Evolutionary conservation across 495 filamentous ascomycete genomes (phyloP), one percentile per base, ranked within the genome.

Genomic region (Oleoguttula mirabilis): DNA sequence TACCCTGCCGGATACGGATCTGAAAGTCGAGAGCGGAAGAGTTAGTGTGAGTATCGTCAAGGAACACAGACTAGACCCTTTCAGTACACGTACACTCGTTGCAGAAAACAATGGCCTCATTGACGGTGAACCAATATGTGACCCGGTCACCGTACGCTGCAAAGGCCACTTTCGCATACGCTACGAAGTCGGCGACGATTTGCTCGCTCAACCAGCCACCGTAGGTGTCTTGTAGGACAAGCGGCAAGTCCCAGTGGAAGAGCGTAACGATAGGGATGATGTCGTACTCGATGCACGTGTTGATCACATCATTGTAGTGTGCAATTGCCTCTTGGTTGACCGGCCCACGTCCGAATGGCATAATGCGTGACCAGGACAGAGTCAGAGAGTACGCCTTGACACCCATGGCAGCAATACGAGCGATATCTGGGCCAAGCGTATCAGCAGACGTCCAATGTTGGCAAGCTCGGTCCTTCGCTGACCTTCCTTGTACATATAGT

Each of bases 111-210:
- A 41, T 48, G 35, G 22, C 43, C 57, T 66, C 67, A 37, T 65
- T 69, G 3, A 69, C 50, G 10, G 66, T 67, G 51, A 57, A 59
- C 56, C 56, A 59, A 24, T 54, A 39, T 21, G 46, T 40, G n/a
- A 59, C 50, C 24, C 50, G 50, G 15, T 50, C 39, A 11, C 42
- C 40, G 17, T 39, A 60, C 3, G 49, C 48, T 10, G 21, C 27
- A 35, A 56, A 54, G 21, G 45, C 38, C 12, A 56, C 41, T 14
- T 36, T 23, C 10, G 54, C 54, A 31, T 57, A 57, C 11, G 39
- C 47, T 1, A 46, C 42, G 36, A 55, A 59, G 35, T 59, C 51
- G 21, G 48, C 25, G 3, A 57, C 51, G 23, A 58, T 60, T 16
- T 52, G 25, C 24, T 47, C 27, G 31, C 35, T 36, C 21, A 60